Evolutionary conservation across 495 filamentous ascomycete genomes (phyloP), one percentile per base, ranked within the genome.

Genomic region (Choiromyces venosus): DNA sequence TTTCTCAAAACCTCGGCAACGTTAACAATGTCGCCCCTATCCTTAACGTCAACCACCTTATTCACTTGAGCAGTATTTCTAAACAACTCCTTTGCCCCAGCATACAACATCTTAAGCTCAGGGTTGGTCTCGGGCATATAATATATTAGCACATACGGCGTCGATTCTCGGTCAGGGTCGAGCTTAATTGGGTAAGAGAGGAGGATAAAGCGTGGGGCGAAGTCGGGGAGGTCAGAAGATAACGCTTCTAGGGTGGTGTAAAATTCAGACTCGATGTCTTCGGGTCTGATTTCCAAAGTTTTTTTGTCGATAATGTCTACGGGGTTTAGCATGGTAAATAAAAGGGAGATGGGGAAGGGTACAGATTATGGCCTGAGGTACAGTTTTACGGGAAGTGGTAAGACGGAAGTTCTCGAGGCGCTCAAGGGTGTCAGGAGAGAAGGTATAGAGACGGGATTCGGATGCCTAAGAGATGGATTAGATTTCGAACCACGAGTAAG

Each of bases 311-410:
- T 97, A 76, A 89, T 81, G 82, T 93, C 91, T 94, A 65, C 40
- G 33, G 36, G 37, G 25, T 16, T 75, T 61, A 36, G n/a, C 35
- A 19, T 8, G 52, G 19, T 7, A 25, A 18, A 8, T 37, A 66
- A 71, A 21, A 29, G 38, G 67, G 36, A 19, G 67, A 29, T 73
- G 80, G 65, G 79, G 19, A 52, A 79, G 86, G 89, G 83, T 92
- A 97, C 95, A 97, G 73, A 99, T 93, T 76, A 94, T 87, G 71
- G 93, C 95, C 85, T 97, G 93, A 0, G 93, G 89, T 56, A 91
- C 88, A 78, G 90, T 93, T n/a, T 92, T 88, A 74, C 95, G 86
- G 36, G 94, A 97, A 9, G 95, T 97, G 16, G 89, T 87, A 14
- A 99, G 86, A 46, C 95, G 92, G 84, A 99, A 98, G 82, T 97